Conservation (phyloP, 2,329 filamentous ascomycete genomes). For the Colletotrichum liriopes region DNA sequence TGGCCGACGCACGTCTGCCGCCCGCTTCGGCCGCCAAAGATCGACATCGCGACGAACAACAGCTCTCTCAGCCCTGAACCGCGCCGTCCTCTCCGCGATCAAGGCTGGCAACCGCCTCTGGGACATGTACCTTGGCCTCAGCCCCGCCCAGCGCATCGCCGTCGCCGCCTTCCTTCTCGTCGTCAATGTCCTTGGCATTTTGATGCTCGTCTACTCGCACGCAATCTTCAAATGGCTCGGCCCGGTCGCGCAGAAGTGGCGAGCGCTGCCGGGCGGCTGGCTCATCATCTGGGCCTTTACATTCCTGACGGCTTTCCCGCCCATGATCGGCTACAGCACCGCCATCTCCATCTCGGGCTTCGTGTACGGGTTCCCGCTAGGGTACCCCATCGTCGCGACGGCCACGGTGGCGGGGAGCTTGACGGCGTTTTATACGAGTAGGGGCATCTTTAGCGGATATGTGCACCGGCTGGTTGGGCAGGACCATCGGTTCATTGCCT, state of each 20-base stretch:
- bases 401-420: constrained; percentile 86
- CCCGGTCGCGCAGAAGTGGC: constrained; percentile 84
- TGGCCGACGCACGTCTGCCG: constrained; percentile 59
- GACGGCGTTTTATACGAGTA: constrained; percentile 83
- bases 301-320: constrained; percentile 86
- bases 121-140: constrained; percentile 69
- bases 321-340: constrained; percentile 88
- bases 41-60: constrained; percentile 33
- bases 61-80: constrained; percentile 51
- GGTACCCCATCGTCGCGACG: constrained; percentile 86
- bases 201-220: constrained; percentile 85
- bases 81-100: constrained; percentile 58
- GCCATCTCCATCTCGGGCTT: constrained; percentile 71
- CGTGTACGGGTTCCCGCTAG: constrained; percentile 71
- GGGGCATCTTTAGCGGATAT: constrained; percentile 83
- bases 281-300: constrained; percentile 82
- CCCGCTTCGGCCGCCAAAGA: constrained; percentile 52
- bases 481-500: constrained; percentile 90
- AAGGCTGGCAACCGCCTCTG: constrained; percentile 62
- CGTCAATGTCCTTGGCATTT: constrained; percentile 70
- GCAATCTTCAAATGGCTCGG: constrained; percentile 82
- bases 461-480: constrained; percentile 85
- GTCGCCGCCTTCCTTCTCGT: constrained; percentile 67
- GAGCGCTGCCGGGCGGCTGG: constrained; percentile 80
- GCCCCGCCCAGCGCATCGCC: constrained; percentile 74